These are phyloP conservation scores for Phytomonas sp. DNA, from an alignment of 208 protist genomes.

Conservation along the genomic window DNA sequence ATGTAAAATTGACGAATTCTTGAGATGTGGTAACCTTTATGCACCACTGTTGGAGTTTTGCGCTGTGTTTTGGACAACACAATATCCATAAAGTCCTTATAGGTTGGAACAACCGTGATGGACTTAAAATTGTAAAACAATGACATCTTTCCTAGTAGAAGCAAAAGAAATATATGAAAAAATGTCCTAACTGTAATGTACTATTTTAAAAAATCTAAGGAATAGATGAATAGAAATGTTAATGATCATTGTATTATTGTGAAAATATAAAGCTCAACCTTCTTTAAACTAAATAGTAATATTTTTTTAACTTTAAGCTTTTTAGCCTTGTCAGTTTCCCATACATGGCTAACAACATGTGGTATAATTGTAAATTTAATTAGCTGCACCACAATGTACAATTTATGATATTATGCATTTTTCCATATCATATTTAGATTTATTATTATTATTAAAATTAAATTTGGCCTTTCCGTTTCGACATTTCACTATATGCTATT, in stretches of 20 bases:
- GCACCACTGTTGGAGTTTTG: constrained; percentile 99
- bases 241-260: neutral
- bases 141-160: constrained; percentile 29
- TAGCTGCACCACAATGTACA: neutral
- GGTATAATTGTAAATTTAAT: neutral
- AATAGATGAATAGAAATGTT: neutral
- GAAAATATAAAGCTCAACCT: neutral
- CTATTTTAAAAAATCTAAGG: neutral
- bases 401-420: neutral
- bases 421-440: neutral
- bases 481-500: constrained; percentile 4
- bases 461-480: neutral
- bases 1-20: constrained; percentile 99
- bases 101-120: constrained; percentile 95
- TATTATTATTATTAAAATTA: neutral
- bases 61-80: constrained; percentile 98
- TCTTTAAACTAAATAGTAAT: neutral
- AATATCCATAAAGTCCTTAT: constrained; percentile 99
- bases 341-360: neutral
- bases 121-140: constrained; percentile 98
- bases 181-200: neutral
- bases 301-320: neutral
- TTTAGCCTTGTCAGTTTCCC: neutral
- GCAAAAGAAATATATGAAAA: constrained; percentile 13
- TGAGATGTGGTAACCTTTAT: constrained; percentile 98